Evolutionary conservation across 129 eudicot species (phyloP).

Genomic region (Flaveria sonorensis): DNA sequence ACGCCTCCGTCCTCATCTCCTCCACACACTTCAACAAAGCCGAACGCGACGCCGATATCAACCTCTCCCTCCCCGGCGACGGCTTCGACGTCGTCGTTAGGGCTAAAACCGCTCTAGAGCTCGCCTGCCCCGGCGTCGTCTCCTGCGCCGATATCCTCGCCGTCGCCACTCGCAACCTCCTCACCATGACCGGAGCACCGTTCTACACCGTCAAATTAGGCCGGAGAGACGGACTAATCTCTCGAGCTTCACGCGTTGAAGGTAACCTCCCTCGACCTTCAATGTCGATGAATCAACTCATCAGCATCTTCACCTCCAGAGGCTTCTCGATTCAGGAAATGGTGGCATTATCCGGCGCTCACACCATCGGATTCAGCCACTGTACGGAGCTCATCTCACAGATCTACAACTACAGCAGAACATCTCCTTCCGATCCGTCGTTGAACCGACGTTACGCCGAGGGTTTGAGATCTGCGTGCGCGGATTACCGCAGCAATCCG

Average conservation of each 20-base stretch:
- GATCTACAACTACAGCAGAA: conserved; percentile 58
- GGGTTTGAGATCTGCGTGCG: conserved; percentile 61
- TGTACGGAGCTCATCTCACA: conserved; percentile 67
- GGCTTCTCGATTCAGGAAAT: conserved; percentile 70
- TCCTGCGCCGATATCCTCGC: conserved; percentile 88
- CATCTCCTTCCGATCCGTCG: conserved; percentile 46
- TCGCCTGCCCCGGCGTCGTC: conserved; percentile 80
- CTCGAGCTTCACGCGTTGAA: conserved; percentile 46
- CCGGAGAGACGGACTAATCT: conserved; percentile 49
- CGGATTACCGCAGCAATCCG: conserved; percentile 47
- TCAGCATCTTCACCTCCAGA: conserved; percentile 43
- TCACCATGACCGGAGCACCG: conserved; percentile 75
- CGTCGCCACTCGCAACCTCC: conserved; percentile 64
- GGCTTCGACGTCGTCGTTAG: conserved; percentile 81
- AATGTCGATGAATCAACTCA: conserved; percentile 54
- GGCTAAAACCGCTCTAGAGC: conserved; percentile 86
- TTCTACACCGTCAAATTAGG: conserved; percentile 60
- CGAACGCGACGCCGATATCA: conserved; percentile 95
- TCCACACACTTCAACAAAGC: conserved; percentile 70
- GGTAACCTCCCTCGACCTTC: conserved; percentile 57
- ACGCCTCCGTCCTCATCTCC: conserved; percentile 74
- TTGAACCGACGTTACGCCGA: conserved; percentile 54
- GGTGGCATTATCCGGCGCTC: conserved; percentile 83
- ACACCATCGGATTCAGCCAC: conserved; percentile 78
- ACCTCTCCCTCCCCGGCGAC: conserved; percentile 91